Evolutionary conservation across 805 yeast species (phyloP).

Genomic region (Lachancea mirantina): DNA sequence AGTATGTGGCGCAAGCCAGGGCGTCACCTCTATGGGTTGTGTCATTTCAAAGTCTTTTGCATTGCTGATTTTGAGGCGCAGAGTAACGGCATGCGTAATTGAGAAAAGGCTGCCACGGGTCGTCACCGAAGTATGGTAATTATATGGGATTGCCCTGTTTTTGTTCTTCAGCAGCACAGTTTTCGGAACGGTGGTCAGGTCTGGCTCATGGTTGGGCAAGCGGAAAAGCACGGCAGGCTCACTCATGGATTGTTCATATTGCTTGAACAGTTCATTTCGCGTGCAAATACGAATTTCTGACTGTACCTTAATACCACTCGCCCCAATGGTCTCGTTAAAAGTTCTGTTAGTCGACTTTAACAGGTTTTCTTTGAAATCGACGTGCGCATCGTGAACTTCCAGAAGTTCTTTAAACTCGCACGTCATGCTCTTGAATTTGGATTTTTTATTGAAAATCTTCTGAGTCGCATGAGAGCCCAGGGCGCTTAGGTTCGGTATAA

Average conservation of each 20-base stretch:
- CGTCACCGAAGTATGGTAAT: conserved; percentile 44
- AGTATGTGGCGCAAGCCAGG: conserved; percentile 43
- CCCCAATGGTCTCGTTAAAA: conserved; percentile 23
- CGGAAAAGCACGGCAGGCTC: conserved; percentile 24
- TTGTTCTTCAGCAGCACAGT: conserved; percentile 28
- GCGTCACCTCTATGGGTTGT: conserved; percentile 49
- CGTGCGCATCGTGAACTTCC: conserved; percentile 42
- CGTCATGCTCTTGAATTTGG: conserved; percentile 39
- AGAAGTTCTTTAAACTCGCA: conserved; percentile 47
- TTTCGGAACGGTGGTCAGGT: conserved; percentile 9
- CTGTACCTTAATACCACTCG: conserved; percentile 24
- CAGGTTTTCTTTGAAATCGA: conserved; percentile 40
- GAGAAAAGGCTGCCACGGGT: conserved; percentile 45
- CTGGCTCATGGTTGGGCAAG: conserved; percentile 12
- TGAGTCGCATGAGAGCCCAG: conserved; percentile 9
- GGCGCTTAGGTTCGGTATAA: conserved; percentile 35
- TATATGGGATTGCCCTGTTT: conserved; percentile 28
- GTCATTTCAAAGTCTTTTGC: conserved; percentile 44
- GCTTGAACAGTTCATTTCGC: conserved; percentile 23
- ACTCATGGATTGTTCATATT: conserved; percentile 29
- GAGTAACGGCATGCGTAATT: conserved; percentile 42
- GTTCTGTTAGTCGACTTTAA: conserved; percentile 32
- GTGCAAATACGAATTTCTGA: conserved; percentile 23
- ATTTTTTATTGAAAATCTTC: conserved; percentile 22
- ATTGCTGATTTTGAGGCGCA: conserved; percentile 43